Percentiles rank a stretch among this genome's conserved stretches.
Evolutionary conservation across 1,284 basidiomycete genomes (phyloP).

Genomic region (Trichosporon asahii): DNA sequence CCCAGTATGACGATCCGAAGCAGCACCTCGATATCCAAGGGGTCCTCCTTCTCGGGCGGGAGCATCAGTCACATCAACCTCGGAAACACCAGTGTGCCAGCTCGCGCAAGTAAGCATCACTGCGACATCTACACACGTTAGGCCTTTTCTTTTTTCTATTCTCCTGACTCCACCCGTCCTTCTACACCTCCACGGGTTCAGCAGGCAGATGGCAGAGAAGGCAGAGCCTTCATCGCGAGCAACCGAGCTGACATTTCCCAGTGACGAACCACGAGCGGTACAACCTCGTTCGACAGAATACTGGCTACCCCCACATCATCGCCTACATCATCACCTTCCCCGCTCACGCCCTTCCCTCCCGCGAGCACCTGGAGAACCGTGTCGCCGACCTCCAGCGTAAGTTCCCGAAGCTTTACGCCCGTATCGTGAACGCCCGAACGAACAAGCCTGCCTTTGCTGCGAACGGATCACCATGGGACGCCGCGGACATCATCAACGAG

Average conservation of each 20-base stretch:
- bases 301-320: slow-evolving; percentile 12
- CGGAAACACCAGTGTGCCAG: not conserved
- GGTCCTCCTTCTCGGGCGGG: not conserved
- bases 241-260: not conserved
- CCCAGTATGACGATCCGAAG: slow-evolving; percentile 6
- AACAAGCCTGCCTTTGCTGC: not conserved
- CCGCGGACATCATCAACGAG: slow-evolving; percentile 1
- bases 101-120: slow-evolving; percentile 6
- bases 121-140: not conserved
- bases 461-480: slow-evolving; percentile 19
- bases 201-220: slow-evolving; percentile 1
- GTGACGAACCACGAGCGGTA: slow-evolving; percentile 16
- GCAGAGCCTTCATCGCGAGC: not conserved
- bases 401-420: slow-evolving; percentile 13
- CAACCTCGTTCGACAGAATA: slow-evolving; percentile 10
- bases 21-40: slow-evolving; percentile 9
- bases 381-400: slow-evolving; percentile 12
- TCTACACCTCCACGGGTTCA: not conserved
- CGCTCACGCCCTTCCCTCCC: not conserved
- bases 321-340: slow-evolving; percentile 12
- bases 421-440: not conserved
- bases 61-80: slow-evolving; percentile 9
- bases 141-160: not conserved
- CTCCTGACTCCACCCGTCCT: not conserved
- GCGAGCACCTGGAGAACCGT: slow-evolving; percentile 4